phyloP scores from a whole-genome alignment of 192 early-diverging fungal genomes.

The Podila horticola region DNA sequence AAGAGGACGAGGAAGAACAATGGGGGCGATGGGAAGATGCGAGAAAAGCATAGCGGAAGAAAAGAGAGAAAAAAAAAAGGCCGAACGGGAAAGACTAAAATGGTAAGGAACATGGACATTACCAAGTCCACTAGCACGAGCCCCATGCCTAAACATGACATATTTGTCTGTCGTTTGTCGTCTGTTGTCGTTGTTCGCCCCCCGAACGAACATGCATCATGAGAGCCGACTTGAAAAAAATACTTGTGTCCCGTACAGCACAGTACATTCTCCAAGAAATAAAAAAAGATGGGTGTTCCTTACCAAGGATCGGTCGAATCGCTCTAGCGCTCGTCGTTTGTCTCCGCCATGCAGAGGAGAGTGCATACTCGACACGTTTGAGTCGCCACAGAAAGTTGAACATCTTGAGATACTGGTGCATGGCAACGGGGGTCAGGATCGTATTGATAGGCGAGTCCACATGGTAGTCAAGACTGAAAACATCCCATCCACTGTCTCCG shows the following conservation, averaged over 20 bases:
- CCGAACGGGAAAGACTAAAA: background rate
- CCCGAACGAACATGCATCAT: background rate
- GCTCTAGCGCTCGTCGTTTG: constrained; percentile 76
- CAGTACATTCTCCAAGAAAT: background rate
- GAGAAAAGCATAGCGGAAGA: background rate
- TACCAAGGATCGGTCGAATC: constrained; percentile 57
- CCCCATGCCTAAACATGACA: no score
- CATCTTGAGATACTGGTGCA: constrained; percentile 85
- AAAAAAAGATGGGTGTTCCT: background rate
- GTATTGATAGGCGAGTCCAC: constrained; percentile 86
- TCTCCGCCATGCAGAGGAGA: constrained; percentile 80
- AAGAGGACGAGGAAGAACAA: no score
- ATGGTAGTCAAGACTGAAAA: constrained; percentile 90
- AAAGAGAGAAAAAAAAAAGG: background rate
- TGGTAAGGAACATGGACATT: constrained; percentile 19
- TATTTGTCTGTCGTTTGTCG: background rate
- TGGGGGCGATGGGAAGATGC: background rate
- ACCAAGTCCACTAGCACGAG: no score
- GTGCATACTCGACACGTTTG: constrained; percentile 85
- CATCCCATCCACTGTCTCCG: constrained; percentile 89
- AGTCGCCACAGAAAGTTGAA: constrained; percentile 91
- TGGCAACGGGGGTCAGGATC: constrained; percentile 75
- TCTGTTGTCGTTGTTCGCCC: no score
- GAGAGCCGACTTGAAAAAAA: background rate
- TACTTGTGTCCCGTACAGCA: background rate